Evolutionary conservation across 805 yeast species (phyloP).

Genomic region (Candida alai): DNA sequence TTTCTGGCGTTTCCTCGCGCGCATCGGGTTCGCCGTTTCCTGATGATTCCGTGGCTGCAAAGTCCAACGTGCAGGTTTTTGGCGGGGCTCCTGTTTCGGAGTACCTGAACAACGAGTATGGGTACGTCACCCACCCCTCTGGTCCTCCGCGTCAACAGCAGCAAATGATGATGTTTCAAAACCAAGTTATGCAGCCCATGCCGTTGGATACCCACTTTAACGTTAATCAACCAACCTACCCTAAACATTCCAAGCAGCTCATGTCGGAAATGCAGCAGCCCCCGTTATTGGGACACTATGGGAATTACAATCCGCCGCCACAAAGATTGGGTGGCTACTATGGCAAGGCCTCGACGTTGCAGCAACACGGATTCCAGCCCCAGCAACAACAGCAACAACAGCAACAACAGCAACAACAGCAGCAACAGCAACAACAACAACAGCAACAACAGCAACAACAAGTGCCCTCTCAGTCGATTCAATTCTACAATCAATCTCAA

Average conservation of each 20-base stretch:
- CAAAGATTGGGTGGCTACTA: no score
- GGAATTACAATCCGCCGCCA: conserved; percentile 7
- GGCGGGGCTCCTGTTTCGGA: no score
- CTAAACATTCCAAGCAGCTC: conserved; percentile 2
- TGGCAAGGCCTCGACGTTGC: no score
- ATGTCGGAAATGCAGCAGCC: conserved; percentile 5
- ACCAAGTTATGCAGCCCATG: conserved; percentile 1
- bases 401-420: conserved; percentile 5
- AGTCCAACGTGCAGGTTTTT: background rate
- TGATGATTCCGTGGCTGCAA: background rate
- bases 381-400: no score
- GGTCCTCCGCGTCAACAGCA: conserved; percentile 4
- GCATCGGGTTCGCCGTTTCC: background rate
- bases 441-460: conserved; percentile 1
- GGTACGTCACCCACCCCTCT: conserved; percentile 3
- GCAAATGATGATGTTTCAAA: conserved; percentile 1
- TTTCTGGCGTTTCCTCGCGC: background rate
- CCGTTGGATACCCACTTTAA: conserved; percentile 4
- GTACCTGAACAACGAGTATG: conserved; percentile 14
- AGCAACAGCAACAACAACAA: conserved; percentile 4
- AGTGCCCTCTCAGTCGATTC: background rate
- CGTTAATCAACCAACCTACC: conserved; percentile 1
- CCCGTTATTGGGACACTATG: conserved; percentile 1
- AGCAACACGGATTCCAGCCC: no score
- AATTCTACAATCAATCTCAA: conserved; percentile 1